Evolutionary conservation across 495 filamentous ascomycete species (phyloP), one percentile per base, ranked within the genome.

Genomic region (Penicillium samsonianum): DNA sequence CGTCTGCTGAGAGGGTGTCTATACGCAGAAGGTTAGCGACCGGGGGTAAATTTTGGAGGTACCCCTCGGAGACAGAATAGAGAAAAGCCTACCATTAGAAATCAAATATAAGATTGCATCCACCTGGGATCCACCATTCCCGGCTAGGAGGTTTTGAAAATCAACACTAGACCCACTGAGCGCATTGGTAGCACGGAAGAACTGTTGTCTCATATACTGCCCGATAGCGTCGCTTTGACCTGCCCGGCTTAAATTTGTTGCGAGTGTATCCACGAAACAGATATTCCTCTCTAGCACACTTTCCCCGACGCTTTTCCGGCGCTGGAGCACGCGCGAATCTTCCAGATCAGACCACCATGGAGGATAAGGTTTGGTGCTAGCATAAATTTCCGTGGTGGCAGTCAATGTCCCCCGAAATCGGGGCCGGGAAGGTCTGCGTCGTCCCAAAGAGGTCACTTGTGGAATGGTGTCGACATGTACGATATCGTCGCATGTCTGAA

Each of bases 261-360:
- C 85, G 23, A 88, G 86, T 10, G 91, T 96, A 76, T 98, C 94
- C 52, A 97, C 87, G 68, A 98, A 98, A 67, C 92, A 96, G 10
- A 98, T 64, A 73, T 98, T 98, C 30, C 94, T 81, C 65, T 98
- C 94, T 52, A 98, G 78, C 38, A 97, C 86, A 31, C 85, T 80
- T 55, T 94, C 94, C 9, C 87, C 89, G 55, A 85, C 73, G 62
- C 89, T 94, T 73, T 91, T 96, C 59, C 90, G 82, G 55, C 90
- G 81, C 55, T 83, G 79, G 16, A 92, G 72, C 28, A 87, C 74
- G 38, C 81, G 82, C 44, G 85, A 87, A 50, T 91, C 85, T 38
- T 95, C 90, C 50, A 92, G 68, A 61, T 95, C 90, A n/a, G 90
- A 88, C 91, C 91, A 97, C 94, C 94, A 98, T 35, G 84, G 69